Evolutionary conservation across 2,329 filamentous ascomycete species (phyloP).

Genomic region (Hawksworthiomyces lignivorus): DNA sequence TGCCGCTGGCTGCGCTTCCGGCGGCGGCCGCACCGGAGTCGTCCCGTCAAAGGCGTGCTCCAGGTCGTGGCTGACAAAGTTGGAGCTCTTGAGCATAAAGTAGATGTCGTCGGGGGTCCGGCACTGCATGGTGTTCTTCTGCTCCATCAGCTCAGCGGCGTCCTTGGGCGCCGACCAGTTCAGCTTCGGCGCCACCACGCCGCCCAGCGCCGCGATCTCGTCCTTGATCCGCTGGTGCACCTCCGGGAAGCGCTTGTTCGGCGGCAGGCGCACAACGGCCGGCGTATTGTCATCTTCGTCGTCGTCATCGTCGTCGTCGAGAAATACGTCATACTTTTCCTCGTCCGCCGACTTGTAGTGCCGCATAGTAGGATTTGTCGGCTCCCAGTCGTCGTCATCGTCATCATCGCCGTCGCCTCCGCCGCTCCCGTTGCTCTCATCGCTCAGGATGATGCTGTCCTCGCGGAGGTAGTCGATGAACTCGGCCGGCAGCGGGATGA

Average conservation of each 20-base stretch:
- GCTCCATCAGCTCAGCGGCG: slow-evolving; percentile 78
- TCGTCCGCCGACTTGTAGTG: slow-evolving; percentile 31
- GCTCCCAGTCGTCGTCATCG: slow-evolving; percentile 51
- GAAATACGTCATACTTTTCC: slow-evolving; percentile 22
- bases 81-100: slow-evolving; percentile 85
- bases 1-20: neutral
- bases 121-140: slow-evolving; percentile 89
- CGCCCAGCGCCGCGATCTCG: slow-evolving; percentile 73
- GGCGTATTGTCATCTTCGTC: slow-evolving; percentile 44
- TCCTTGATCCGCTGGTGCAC: slow-evolving; percentile 70
- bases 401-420: slow-evolving; percentile 28
- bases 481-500: slow-evolving; percentile 65
- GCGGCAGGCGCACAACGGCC: slow-evolving; percentile 27
- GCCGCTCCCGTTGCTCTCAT: slow-evolving; percentile 38
- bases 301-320: slow-evolving; percentile 31
- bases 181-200: slow-evolving; percentile 82
- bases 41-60: slow-evolving; percentile 78
- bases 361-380: slow-evolving; percentile 21
- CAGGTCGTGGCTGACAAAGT: slow-evolving; percentile 89
- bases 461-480: slow-evolving; percentile 85
- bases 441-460: slow-evolving; percentile 84
- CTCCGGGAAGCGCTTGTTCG: slow-evolving; percentile 56
- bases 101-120: slow-evolving; percentile 85
- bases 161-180: slow-evolving; percentile 98
- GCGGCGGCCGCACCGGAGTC: neutral